These are phyloP conservation scores for Trichoderma sp. DNA, from an alignment of 2,329 filamentous ascomycete species.

Conservation along the genomic window DNA sequence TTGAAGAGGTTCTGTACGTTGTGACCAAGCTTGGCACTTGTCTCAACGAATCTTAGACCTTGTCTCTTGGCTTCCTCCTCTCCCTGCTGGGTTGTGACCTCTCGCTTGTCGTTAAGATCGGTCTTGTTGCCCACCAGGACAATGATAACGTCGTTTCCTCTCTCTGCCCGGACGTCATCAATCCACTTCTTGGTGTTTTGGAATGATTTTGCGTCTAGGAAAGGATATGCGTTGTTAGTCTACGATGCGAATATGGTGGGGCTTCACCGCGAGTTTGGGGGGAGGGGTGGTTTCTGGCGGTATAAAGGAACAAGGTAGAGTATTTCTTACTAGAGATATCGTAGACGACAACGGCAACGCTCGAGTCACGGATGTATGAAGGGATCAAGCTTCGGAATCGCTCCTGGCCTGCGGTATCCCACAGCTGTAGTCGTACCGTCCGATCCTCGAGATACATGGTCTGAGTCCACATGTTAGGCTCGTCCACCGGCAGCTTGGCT, in stretches of 20 bases:
- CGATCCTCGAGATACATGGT: constrained; percentile 99
- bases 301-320: constrained; percentile 13
- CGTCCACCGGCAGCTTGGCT: not conserved
- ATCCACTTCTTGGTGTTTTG: constrained; percentile 99
- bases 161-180: constrained; percentile 92
- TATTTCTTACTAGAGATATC: constrained; percentile 76
- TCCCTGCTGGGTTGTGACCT: constrained; percentile 93
- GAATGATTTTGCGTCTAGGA: constrained; percentile 83
- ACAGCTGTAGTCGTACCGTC: constrained; percentile 93
- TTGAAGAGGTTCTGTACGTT: constrained; percentile 98
- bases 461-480: constrained; percentile 35
- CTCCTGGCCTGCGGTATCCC: constrained; percentile 98
- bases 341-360: constrained; percentile 97
- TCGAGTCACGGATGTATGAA: constrained; percentile 97
- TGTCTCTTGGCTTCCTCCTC: constrained; percentile 98
- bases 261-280: constrained; percentile 16
- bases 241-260: constrained; percentile 4
- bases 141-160: constrained; percentile 98
- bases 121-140: constrained; percentile 99
- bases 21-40: constrained; percentile 93
- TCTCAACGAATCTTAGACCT: constrained; percentile 98
- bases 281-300: constrained; percentile 11
- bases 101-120: constrained; percentile 95
- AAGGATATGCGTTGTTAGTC: constrained; percentile 24
- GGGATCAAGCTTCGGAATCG: constrained; percentile 95